These are phyloP conservation scores for Ganoderma sp. DNA, from an alignment of 1,284 basidiomycete species.

Conservation along the genomic window DNA sequence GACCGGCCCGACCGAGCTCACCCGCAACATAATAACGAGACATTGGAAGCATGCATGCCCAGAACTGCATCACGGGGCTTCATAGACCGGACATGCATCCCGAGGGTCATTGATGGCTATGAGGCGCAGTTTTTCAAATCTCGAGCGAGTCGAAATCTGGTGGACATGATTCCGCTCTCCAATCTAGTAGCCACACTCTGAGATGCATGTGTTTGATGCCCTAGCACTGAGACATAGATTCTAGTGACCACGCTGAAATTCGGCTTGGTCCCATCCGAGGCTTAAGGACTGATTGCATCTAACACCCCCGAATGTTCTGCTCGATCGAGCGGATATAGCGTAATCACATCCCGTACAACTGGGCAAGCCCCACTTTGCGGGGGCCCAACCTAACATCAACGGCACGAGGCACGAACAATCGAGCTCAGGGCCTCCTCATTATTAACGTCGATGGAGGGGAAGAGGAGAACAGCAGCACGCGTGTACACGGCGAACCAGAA, in stretches of 20 bases:
- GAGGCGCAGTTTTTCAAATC: neutral
- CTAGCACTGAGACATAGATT: no score
- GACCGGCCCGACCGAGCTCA: neutral
- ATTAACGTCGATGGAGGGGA: neutral
- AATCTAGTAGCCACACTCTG: no score
- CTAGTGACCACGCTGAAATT: neutral
- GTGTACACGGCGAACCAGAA: neutral
- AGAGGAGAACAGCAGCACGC: neutral
- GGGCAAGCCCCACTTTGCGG: neutral
- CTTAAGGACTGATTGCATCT: neutral
- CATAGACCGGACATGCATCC: neutral
- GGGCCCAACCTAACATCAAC: neutral
- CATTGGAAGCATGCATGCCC: neutral
- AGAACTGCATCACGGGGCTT: neutral
- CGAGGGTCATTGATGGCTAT: neutral
- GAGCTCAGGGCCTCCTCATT: neutral
- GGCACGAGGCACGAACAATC: constrained; percentile 3
- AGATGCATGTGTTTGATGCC: no score
- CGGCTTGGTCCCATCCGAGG: neutral
- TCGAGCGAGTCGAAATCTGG: neutral
- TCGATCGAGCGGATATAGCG: neutral
- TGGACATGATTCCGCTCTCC: neutral
- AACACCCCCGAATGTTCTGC: neutral
- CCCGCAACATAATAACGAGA: neutral
- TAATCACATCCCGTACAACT: neutral